A percentile compares a stretch with the other conserved stretches of the same genome.
Conservation (phyloP, 352 stramenopile genomes). For the Phytophthora sp. region DNA sequence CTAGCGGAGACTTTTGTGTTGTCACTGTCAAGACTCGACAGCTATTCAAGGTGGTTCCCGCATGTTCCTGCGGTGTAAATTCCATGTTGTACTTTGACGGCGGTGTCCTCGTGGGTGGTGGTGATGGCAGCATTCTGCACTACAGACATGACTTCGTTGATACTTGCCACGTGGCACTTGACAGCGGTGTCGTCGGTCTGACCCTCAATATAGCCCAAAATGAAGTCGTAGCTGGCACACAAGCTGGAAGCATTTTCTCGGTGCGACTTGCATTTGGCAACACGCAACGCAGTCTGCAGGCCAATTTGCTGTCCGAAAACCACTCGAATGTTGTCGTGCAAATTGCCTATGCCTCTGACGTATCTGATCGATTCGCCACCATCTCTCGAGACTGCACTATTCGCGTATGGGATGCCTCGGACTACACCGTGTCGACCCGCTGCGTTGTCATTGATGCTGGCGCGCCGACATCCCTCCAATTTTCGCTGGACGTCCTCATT, state of each 20-base stretch:
- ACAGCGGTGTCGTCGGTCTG: constrained; percentile 68
- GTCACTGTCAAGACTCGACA: constrained; percentile 78
- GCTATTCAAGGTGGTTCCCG: constrained; percentile 71
- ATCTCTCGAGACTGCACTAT: constrained; percentile 88
- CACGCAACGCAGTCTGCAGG: constrained; percentile 29
- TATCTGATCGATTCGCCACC: constrained; percentile 91
- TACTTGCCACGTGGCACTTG: constrained; percentile 67
- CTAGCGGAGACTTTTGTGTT: constrained; percentile 88
- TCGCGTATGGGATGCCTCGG: constrained; percentile 89
- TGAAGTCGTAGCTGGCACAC: constrained; percentile 77
- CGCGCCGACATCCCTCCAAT: constrained; percentile 77
- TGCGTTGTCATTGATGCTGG: constrained; percentile 68
- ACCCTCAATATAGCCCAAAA: constrained; percentile 65
- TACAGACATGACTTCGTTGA: constrained; percentile 84
- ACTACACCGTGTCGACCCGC: constrained; percentile 80
- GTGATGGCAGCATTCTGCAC: constrained; percentile 84
- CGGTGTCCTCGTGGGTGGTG: constrained; percentile 78
- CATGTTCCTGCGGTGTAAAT: constrained; percentile 83
- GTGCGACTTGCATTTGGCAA: constrained; percentile 62
- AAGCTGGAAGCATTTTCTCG: constrained; percentile 78
- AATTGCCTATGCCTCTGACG: constrained; percentile 77
- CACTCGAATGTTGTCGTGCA: constrained; percentile 79
- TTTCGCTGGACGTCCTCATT: constrained; percentile 88
- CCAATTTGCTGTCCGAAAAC: constrained; percentile 64
- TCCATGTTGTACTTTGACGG: constrained; percentile 55